Evolutionary conservation across 2,329 filamentous ascomycete species (phyloP).

Genomic region (Diaporthe sp.): DNA sequence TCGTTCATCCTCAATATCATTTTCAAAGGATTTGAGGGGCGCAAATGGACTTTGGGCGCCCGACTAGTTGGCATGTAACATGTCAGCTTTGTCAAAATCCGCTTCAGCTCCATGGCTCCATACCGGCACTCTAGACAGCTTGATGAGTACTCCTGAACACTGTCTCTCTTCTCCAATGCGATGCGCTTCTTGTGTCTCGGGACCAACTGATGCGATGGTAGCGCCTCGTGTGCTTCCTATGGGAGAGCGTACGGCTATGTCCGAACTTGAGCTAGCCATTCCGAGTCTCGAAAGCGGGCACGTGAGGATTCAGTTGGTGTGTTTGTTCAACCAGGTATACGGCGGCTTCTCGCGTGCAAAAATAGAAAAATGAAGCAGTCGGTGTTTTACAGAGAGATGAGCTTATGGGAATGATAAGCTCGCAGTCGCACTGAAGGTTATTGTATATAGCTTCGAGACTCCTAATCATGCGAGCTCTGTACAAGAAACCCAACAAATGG

Average conservation of each 20-base stretch:
- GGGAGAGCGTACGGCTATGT: background rate
- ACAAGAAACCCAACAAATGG: background rate
- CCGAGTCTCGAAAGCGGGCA: too few relatives aligned
- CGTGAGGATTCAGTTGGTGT: too few relatives aligned
- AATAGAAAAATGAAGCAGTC: too few relatives aligned
- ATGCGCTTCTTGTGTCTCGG: background rate
- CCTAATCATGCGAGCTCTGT: too few relatives aligned
- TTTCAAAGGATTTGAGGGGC: background rate
- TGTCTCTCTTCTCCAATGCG: background rate
- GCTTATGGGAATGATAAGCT: too few relatives aligned
- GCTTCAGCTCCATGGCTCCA: background rate
- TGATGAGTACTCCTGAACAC: background rate
- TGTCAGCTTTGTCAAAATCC: background rate
- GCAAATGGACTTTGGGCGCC: background rate
- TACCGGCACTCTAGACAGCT: background rate
- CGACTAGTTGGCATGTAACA: background rate
- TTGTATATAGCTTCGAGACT: too few relatives aligned
- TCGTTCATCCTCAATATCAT: background rate
- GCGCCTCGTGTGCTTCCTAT: background rate
- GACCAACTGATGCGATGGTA: background rate
- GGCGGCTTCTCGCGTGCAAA: too few relatives aligned
- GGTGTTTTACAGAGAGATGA: too few relatives aligned
- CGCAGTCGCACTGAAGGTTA: too few relatives aligned
- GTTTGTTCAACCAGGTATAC: too few relatives aligned
- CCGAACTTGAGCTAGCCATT: too few relatives aligned